Evolutionary conservation across 768 basidiomycete genomes (phyloP), one percentile per base, ranked within the genome.

Genomic region (Pholiota microspora): DNA sequence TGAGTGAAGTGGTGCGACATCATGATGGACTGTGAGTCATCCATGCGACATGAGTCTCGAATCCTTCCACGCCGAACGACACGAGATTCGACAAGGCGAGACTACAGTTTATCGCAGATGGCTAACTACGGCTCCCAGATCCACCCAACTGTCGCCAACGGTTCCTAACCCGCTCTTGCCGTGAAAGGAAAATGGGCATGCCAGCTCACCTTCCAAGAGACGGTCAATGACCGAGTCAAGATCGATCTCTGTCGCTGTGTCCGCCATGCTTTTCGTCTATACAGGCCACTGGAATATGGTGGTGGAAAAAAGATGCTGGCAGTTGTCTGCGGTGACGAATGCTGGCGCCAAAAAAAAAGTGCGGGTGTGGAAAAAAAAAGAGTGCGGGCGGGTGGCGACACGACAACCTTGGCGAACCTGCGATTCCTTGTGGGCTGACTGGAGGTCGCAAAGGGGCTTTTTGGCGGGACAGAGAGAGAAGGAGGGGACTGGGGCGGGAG

Each of bases 191-290:
- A 7, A 44, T 16, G 21, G 51, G 51, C 51, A 28, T 51, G 51
- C 51, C 51, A 51, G 59, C 69, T 69, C 79, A 96, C 96, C 96
- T 88, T 98, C 96, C 60, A 98, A 80, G 59, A 98, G 81, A 58
- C 94, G 84, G 86, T 98, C 96, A 68, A 99, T 98, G 79, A 99
- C 94, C 73, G 94, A 95, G 81, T 99, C 96, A 59, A 98, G 84
- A 83, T 99, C 96, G 75, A 99, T 96, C 72, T 98, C 96, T 69
- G 88, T 89, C 57, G 83, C 76, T 62, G 85, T 77, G 66, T 92
- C 89, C 67, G 89, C 85, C 89, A 91, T 91, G 53, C 44, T 65
- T 69, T 44, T 42, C 35, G 51, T 50, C 45, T 48, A 54, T 53
- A 23, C 24, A 25, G 5, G 36, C 27, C 36, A 13, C 45, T 54